Conservation (phyloP, 140 eudicot genomes). For the Flaveria floridana region DNA sequence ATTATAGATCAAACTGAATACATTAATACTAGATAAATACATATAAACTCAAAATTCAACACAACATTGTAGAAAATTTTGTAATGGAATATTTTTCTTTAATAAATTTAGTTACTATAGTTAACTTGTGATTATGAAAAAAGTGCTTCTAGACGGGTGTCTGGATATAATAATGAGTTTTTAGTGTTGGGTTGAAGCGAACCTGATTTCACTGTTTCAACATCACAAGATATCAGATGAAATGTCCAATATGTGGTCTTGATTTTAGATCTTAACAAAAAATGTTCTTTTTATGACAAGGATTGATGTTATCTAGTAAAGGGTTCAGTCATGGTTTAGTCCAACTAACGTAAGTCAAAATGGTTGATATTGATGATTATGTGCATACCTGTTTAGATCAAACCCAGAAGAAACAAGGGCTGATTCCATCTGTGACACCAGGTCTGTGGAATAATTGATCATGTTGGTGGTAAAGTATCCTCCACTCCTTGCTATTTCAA, state of each 20-base stretch:
- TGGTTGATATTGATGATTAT: background rate
- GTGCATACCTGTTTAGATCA: constrained; percentile 49
- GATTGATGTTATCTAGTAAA: background rate
- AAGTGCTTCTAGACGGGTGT: background rate
- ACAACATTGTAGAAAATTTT: too few species aligned
- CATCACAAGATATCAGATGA: background rate
- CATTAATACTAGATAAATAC: too few species aligned
- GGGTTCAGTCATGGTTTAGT: background rate
- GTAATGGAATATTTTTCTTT: background rate
- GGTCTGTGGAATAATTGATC: constrained; percentile 34
- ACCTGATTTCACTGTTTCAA: background rate
- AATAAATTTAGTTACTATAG: background rate
- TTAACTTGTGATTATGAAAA: background rate
- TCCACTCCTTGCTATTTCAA: constrained; percentile 62
- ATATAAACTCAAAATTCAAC: too few species aligned
- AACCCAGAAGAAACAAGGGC: constrained; percentile 41
- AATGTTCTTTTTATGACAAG: background rate
- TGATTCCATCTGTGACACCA: constrained; percentile 48
- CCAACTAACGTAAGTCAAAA: background rate
- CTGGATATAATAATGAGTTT: background rate
- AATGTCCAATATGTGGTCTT: constrained; percentile 9
- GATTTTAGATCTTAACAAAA: background rate
- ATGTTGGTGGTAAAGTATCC: constrained; percentile 47
- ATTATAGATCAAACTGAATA: too few species aligned
- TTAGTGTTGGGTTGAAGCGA: background rate